Conservation (phyloP, 495 filamentous ascomycete genomes). For the Mytilinidion resinicola region DNA sequence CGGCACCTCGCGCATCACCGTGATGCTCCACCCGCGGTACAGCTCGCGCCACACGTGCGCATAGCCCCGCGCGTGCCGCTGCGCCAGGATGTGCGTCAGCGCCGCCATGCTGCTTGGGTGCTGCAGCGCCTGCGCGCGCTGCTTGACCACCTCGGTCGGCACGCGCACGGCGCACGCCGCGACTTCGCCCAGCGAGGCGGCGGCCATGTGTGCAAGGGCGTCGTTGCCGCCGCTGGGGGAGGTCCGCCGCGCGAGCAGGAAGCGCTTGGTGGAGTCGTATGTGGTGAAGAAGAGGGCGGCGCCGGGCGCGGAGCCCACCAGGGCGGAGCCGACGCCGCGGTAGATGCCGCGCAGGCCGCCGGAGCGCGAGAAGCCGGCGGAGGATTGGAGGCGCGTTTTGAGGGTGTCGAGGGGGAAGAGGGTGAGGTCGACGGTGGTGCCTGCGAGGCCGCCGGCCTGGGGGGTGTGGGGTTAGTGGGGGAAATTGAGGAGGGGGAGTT, state of each 20-base stretch:
- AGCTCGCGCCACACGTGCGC: slow-evolving; percentile 68
- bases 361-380: slow-evolving; percentile 65
- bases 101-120: slow-evolving; percentile 55
- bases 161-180: slow-evolving; percentile 89
- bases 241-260: slow-evolving; percentile 2
- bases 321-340: slow-evolving; percentile 59
- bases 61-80: slow-evolving; percentile 39
- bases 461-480: slow-evolving; percentile 40
- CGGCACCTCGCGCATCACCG: slow-evolving; percentile 90
- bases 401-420: slow-evolving; percentile 42
- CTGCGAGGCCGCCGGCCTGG: slow-evolving; percentile 40
- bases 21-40: slow-evolving; percentile 86
- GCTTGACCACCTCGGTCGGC: slow-evolving; percentile 95
- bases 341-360: slow-evolving; percentile 72
- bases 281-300: slow-evolving; percentile 98
- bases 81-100: slow-evolving; percentile 61
- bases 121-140: slow-evolving; percentile 83
- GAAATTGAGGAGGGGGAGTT: slow-evolving; percentile 25
- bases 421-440: slow-evolving; percentile 40
- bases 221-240: slow-evolving; percentile 28
- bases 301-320: slow-evolving; percentile 93
- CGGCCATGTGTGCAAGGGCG: slow-evolving; percentile 65
- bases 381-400: slow-evolving; percentile 74
- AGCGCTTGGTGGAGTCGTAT: slow-evolving; percentile 73
- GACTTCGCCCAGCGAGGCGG: slow-evolving; percentile 83